Conservation (phyloP, 495 filamentous ascomycete species). For the Viridothelium virens region DNA sequence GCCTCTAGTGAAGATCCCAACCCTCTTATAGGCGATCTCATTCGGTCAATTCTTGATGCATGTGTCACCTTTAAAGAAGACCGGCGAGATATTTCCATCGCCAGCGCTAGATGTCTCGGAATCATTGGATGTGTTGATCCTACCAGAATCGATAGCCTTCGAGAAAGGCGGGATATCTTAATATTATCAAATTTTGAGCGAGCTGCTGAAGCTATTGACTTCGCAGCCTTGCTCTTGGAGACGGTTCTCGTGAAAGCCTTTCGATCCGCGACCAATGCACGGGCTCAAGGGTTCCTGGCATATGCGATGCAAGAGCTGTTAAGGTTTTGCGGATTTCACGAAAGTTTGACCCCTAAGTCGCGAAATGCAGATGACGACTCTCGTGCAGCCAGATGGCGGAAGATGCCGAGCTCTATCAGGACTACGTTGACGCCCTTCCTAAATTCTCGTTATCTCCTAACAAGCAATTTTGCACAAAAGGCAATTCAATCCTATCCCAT, state of each 20-base stretch:
- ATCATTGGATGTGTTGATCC: slow-evolving; percentile 86
- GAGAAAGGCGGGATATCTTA: slow-evolving; percentile 70
- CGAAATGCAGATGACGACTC: slow-evolving; percentile 38
- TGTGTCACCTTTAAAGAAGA: slow-evolving; percentile 67
- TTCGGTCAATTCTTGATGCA: slow-evolving; percentile 73
- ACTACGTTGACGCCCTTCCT: slow-evolving; percentile 79
- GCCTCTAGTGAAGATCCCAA: slow-evolving; percentile 82
- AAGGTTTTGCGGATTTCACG: slow-evolving; percentile 56
- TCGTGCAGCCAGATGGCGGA: slow-evolving; percentile 63
- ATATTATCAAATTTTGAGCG: slow-evolving; percentile 77
- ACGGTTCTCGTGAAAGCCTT: slow-evolving; percentile 86
- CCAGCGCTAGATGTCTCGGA: slow-evolving; percentile 73
- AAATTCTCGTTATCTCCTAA: slow-evolving; percentile 70
- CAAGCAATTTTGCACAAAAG: slow-evolving; percentile 42
- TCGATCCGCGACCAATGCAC: slow-evolving; percentile 74
- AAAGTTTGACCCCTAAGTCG: not conserved
- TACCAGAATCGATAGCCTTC: slow-evolving; percentile 72
- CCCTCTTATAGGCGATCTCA: slow-evolving; percentile 58
- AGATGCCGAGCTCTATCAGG: slow-evolving; percentile 63
- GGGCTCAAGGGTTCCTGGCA: slow-evolving; percentile 79
- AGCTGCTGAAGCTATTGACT: slow-evolving; percentile 73
- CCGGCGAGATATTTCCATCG: slow-evolving; percentile 55
- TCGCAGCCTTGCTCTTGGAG: slow-evolving; percentile 75
- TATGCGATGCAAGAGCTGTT: slow-evolving; percentile 91
- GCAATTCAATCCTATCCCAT: slow-evolving; percentile 60